phyloP scores from a whole-genome alignment of 805 yeast genomes.

The Metschnikowia chrysomelidarum region DNA sequence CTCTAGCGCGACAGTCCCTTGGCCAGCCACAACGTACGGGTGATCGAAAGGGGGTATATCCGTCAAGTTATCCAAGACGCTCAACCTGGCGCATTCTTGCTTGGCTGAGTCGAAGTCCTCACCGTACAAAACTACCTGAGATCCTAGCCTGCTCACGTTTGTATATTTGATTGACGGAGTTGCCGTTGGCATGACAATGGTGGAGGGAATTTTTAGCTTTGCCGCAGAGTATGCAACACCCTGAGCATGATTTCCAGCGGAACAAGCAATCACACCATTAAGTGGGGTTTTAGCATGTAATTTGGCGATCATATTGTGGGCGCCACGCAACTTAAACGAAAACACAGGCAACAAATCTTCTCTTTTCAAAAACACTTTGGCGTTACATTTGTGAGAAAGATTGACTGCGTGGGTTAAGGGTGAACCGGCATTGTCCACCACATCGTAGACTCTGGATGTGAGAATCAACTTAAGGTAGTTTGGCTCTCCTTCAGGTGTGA shows the following conservation, averaged over 20 bases:
- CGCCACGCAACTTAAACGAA: constrained; percentile 95
- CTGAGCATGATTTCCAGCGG: constrained; percentile 99
- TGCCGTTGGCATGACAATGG: constrained; percentile 97
- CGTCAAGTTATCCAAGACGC: constrained; percentile 68
- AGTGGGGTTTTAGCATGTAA: constrained; percentile 59
- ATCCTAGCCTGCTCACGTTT: constrained; percentile 89
- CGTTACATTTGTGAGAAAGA: constrained; percentile 69
- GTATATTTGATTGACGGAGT: constrained; percentile 94
- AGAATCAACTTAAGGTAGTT: constrained; percentile 89
- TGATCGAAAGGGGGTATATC: constrained; percentile 98
- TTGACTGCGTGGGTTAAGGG: constrained; percentile 77
- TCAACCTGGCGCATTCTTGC: constrained; percentile 75
- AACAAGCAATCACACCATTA: constrained; percentile 93
- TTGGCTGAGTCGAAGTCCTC: constrained; percentile 96
- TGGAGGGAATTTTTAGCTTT: constrained; percentile 83
- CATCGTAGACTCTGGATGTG: constrained; percentile 93
- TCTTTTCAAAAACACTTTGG: constrained; percentile 78
- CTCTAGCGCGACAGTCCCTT: constrained; percentile 96
- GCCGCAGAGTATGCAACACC: constrained; percentile 95
- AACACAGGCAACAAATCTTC: constrained; percentile 95
- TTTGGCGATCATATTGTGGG: constrained; percentile 95
- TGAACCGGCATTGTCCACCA: constrained; percentile 72
- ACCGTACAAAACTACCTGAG: constrained; percentile 90
- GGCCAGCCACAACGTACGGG: constrained; percentile 98
- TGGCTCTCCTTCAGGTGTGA: constrained; percentile 64